Evolutionary conservation across 345 rosid species (phyloP), one percentile per base, ranked within the genome.

Genomic region (Turritis glabra): DNA sequence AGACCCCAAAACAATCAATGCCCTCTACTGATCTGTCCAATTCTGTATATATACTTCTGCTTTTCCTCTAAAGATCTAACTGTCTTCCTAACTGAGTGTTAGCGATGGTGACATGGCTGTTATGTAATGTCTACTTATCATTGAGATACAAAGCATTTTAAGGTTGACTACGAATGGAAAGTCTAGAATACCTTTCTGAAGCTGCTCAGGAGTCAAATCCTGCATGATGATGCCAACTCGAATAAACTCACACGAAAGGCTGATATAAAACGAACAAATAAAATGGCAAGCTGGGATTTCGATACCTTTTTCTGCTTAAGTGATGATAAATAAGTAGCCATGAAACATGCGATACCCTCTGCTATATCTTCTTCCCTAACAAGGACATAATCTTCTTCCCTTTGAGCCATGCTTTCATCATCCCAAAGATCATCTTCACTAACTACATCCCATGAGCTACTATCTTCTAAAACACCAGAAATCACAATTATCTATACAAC

Each of bases 311-410:
- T 86, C 83, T 89, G 87, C 77, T 90, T 83, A 84, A 89, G 82
- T 56, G 98, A 90, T 51, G 81, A 64, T 71, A 92, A 74, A 81
- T 86, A 90, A 38, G 95, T 85, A 64, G 98, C 95, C 93, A 86
- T 86, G 81, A 86, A 92, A 82, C 93, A 85, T 2, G 98, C 95
- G 50, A 92, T 82, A 30, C 95, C 91, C 2, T 92, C 95, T 38
- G 88, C 87, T 80, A 92, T 89, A 82, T 92, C 98, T 82, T 92
- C 98, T 82, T 90, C 84, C 60, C 81, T 86, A 77, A 92, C 98
- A 41, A 90, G 80, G 22, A 89, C 91, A 79, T 88, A 92, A 72
- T 85, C 98, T 59, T 88, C 93, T 40, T 74, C 76, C n/a, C 81
- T 85, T 55, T 76, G 80, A 74, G 78, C 85, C 69, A 26, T 27